These are phyloP conservation scores for Elongisporangium senticosum DNA, from an alignment of 352 stramenopile genomes.

Conservation along the genomic window DNA sequence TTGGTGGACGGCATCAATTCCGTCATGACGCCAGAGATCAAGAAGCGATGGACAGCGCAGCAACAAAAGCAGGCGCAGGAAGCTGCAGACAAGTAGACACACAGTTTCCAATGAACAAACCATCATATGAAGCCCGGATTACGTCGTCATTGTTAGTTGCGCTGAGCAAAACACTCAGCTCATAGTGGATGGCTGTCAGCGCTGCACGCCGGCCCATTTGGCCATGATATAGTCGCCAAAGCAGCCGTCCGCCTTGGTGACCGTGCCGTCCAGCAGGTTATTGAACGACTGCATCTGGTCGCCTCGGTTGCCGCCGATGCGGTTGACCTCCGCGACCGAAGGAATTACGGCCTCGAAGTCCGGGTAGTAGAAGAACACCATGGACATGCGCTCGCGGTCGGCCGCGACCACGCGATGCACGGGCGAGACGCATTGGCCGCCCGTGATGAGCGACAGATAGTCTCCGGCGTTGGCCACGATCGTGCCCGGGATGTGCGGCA, in stretches of 20 bases:
- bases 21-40: slow-evolving; percentile 57
- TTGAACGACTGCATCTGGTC: slow-evolving; percentile 42
- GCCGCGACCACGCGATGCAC: slow-evolving; percentile 72
- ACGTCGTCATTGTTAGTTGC: not conserved
- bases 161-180: too few species aligned
- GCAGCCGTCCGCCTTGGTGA: slow-evolving; percentile 42
- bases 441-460: slow-evolving; percentile 72
- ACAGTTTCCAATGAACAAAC: not conserved
- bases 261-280: slow-evolving; percentile 65
- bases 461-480: slow-evolving; percentile 78
- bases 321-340: slow-evolving; percentile 17
- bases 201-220: slow-evolving; percentile 75
- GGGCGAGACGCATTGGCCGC: slow-evolving; percentile 55
- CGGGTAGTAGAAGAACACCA: slow-evolving; percentile 85
- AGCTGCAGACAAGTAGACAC: not conserved
- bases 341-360: slow-evolving; percentile 73
- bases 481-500: slow-evolving; percentile 65
- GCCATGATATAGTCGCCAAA: slow-evolving; percentile 83
- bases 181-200: slow-evolving; percentile 7
- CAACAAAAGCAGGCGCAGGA: slow-evolving; percentile 7
- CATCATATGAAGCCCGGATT: not conserved
- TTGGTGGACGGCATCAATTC: slow-evolving; percentile 60
- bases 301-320: slow-evolving; percentile 39
- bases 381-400: slow-evolving; percentile 70
- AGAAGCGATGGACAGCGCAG: slow-evolving; percentile 42